Percentiles rank a stretch among this genome's conserved stretches.
These are phyloP conservation scores for Nidularia sp. DNA, from an alignment of 768 basidiomycete species.

Conservation along the genomic window DNA sequence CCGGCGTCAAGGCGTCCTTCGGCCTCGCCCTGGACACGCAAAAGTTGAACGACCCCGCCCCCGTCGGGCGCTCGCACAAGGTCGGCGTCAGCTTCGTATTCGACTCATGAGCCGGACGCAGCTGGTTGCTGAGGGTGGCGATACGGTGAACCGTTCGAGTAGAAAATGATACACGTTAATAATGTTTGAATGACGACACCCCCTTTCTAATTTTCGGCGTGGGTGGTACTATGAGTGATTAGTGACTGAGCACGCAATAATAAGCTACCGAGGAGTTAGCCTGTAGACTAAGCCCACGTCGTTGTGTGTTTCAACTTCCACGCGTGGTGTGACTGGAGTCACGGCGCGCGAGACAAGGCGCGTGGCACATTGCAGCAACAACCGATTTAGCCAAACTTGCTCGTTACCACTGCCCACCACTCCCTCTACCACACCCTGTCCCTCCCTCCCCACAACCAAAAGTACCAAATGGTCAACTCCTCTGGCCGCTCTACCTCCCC, in stretches of 20 bases:
- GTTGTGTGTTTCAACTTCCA: too few species aligned
- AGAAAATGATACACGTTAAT: background rate
- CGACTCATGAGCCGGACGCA: constrained; percentile 50
- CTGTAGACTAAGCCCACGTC: too few species aligned
- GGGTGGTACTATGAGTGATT: too few species aligned
- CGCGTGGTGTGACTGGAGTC: too few species aligned
- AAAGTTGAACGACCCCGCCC: constrained; percentile 72
- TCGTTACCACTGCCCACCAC: constrained; percentile 8
- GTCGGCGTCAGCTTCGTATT: constrained; percentile 75
- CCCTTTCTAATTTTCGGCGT: background rate
- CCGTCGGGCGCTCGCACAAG: constrained; percentile 75
- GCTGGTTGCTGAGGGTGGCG: constrained; percentile 23
- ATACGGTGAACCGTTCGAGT: constrained; percentile 14
- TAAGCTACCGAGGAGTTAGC: too few species aligned
- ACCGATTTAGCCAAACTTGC: background rate
- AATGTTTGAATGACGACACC: background rate
- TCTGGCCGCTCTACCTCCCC: background rate
- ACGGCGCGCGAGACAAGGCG: background rate
- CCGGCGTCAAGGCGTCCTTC: constrained; percentile 89
- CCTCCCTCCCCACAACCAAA: background rate
- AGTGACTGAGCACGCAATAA: too few species aligned
- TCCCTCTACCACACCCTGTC: background rate
- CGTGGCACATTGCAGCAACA: too few species aligned
- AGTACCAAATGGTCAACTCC: background rate
- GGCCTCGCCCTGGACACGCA: constrained; percentile 95